Evolutionary conservation across 1,284 basidiomycete species (phyloP).

Genomic region (Cutaneotrichosporon daszewskae): DNA sequence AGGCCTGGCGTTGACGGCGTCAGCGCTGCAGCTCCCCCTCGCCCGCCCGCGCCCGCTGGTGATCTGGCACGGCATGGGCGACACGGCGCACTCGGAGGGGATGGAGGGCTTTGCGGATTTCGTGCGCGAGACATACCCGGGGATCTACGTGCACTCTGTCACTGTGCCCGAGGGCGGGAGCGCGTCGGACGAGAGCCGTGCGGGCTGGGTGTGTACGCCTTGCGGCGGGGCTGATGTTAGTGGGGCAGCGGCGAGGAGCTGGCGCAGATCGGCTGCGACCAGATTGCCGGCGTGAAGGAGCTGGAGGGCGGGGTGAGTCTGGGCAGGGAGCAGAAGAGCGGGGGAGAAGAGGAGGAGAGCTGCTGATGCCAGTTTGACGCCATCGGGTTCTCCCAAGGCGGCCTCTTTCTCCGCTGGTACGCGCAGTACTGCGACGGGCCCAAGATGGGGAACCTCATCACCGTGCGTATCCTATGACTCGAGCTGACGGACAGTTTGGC

Average conservation of each 20-base stretch:
- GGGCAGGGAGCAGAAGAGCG: too few species aligned
- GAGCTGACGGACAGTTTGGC: slow-evolving; percentile 47
- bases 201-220: slow-evolving; percentile 63
- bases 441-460: slow-evolving; percentile 76
- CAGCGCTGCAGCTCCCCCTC: too few species aligned
- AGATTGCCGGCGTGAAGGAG: slow-evolving; percentile 6
- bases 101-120: slow-evolving; percentile 59
- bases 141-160: slow-evolving; percentile 79
- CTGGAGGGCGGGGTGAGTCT: slow-evolving; percentile 9
- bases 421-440: slow-evolving; percentile 77
- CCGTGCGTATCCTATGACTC: slow-evolving; percentile 47
- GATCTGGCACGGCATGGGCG: slow-evolving; percentile 91
- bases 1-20: too few species aligned
- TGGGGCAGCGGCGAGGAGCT: slow-evolving; percentile 40
- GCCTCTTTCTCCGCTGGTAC: slow-evolving; percentile 86
- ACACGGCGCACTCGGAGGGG: slow-evolving; percentile 50
- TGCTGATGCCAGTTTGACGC: too few species aligned
- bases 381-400: slow-evolving; percentile 89
- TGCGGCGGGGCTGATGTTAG: slow-evolving; percentile 12
- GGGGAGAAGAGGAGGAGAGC: too few species aligned
- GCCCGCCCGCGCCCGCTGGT: slow-evolving; percentile 71
- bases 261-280: slow-evolving; percentile 9
- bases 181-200: slow-evolving; percentile 61
- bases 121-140: slow-evolving; percentile 67
- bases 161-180: slow-evolving; percentile 62